phyloP scores from a whole-genome alignment of 257 asterid species.

The Primulina tabacum region DNA sequence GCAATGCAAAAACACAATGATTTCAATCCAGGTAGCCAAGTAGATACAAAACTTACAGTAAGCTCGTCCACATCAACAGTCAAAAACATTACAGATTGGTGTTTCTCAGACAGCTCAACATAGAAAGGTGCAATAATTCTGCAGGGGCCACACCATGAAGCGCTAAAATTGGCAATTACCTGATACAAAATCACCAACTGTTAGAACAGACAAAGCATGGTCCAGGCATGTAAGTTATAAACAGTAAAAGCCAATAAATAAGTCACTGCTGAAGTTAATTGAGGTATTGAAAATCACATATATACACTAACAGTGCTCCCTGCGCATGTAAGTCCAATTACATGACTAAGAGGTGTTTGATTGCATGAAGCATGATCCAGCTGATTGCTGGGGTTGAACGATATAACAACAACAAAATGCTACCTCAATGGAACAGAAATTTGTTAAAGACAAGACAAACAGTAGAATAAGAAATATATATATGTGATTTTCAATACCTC shows the following conservation, averaged over 20 bases:
- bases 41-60: slow-evolving; percentile 54
- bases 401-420: background rate
- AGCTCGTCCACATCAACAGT: slow-evolving; percentile 88
- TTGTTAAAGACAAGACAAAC: background rate
- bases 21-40: slow-evolving; percentile 6
- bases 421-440: too few species aligned
- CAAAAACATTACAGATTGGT: slow-evolving; percentile 73
- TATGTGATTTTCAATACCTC: too few species aligned
- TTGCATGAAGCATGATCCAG: slow-evolving; percentile 8
- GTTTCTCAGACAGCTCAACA: slow-evolving; percentile 77
- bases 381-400: background rate
- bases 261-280: background rate
- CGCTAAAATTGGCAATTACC: slow-evolving; percentile 87
- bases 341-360: background rate
- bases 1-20: background rate
- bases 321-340: slow-evolving; percentile 1
- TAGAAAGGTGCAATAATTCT: slow-evolving; percentile 82
- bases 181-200: slow-evolving; percentile 23
- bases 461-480: too few species aligned
- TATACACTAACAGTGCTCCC: background rate
- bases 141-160: slow-evolving; percentile 99
- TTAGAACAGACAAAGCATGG: slow-evolving; percentile 19
- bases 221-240: slow-evolving; percentile 4
- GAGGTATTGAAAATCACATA: background rate
- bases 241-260: slow-evolving; percentile 10